Evolutionary conservation across 2,329 filamentous ascomycete species (phyloP).

Genomic region (Diaporthe ampelina): DNA sequence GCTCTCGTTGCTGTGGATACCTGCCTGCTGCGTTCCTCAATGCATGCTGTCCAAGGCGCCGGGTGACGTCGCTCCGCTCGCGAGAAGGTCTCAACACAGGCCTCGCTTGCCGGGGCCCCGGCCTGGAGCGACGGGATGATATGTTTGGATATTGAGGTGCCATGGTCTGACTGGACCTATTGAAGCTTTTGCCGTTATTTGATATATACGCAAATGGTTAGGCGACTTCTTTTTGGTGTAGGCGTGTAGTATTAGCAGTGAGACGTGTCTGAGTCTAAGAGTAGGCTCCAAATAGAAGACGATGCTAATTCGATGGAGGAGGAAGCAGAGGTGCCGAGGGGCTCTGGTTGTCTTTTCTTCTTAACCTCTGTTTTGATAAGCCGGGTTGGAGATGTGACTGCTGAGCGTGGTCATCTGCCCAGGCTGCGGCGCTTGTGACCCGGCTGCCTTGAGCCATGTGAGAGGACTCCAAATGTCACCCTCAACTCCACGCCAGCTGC

Average conservation of each 20-base stretch:
- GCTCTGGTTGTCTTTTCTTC: not conserved
- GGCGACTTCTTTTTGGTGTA: too few relatives aligned
- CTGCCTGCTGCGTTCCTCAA: slow-evolving; percentile 15
- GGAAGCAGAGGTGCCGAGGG: not conserved
- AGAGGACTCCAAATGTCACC: slow-evolving; percentile 3
- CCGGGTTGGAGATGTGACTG: slow-evolving; percentile 23
- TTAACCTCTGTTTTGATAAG: not conserved
- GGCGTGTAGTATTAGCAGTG: not conserved
- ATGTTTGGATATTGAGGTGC: slow-evolving; percentile 12
- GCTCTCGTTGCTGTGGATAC: not conserved
- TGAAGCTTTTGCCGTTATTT: not conserved
- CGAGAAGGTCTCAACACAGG: slow-evolving; percentile 6
- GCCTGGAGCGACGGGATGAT: slow-evolving; percentile 12
- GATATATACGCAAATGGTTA: not conserved
- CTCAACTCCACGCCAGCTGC: not conserved
- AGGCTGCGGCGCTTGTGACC: slow-evolving; percentile 26
- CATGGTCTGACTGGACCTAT: not conserved
- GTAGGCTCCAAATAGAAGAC: not conserved
- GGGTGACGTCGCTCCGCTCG: slow-evolving; percentile 24
- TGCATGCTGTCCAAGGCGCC: slow-evolving; percentile 15
- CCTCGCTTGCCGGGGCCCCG: slow-evolving; percentile 19
- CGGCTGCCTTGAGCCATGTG: slow-evolving; percentile 26
- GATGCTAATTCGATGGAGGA: not conserved
- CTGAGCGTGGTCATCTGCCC: slow-evolving; percentile 26
- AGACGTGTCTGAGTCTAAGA: slow-evolving; percentile 17